These are phyloP conservation scores for Heliosperma pusillum DNA, from an alignment of 148 eudicot species.

Conservation along the genomic window DNA sequence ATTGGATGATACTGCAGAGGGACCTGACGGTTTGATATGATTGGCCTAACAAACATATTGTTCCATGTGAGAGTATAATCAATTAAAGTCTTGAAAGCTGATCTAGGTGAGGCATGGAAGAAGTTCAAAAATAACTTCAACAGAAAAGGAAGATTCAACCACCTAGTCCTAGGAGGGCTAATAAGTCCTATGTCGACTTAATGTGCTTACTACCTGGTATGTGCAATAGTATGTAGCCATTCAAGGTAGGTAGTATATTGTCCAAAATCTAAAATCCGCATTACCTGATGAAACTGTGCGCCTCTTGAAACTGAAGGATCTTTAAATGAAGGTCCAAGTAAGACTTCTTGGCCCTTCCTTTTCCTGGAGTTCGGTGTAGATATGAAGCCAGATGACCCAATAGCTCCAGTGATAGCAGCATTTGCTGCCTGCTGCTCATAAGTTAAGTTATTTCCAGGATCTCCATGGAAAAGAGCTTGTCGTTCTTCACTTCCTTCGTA, in stretches of 20 bases:
- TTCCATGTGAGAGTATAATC: not conserved
- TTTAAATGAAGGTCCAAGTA: constrained; percentile 51
- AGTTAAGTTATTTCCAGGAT: constrained; percentile 68
- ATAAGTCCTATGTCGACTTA: not conserved
- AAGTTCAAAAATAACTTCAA: not conserved
- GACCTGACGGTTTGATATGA: constrained; percentile 51
- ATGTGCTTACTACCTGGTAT: not conserved
- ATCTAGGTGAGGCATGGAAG: not conserved
- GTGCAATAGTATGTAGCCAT: constrained; percentile 1
- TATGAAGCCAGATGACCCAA: constrained; percentile 91
- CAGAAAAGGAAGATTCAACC: not conserved
- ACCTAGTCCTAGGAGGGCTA: not conserved
- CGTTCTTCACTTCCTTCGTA: constrained; percentile 98
- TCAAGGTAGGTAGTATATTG: not conserved
- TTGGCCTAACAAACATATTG: constrained; percentile 44
- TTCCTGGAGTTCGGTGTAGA: constrained; percentile 71
- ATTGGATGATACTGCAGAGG: constrained; percentile 42
- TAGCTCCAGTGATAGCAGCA: constrained; percentile 97
- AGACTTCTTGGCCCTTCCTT: constrained; percentile 74
- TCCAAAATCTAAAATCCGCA: constrained; percentile 3
- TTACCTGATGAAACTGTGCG: constrained; percentile 64
- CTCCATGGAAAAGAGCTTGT: constrained; percentile 90
- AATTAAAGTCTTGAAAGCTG: not conserved
- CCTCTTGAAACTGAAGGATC: constrained; percentile 55
- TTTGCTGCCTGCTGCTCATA: constrained; percentile 92